Percentiles rank a stretch among this genome's conserved stretches.
phyloP scores from a whole-genome alignment of 257 asterid genomes.

The Primulina huaijiensis region DNA sequence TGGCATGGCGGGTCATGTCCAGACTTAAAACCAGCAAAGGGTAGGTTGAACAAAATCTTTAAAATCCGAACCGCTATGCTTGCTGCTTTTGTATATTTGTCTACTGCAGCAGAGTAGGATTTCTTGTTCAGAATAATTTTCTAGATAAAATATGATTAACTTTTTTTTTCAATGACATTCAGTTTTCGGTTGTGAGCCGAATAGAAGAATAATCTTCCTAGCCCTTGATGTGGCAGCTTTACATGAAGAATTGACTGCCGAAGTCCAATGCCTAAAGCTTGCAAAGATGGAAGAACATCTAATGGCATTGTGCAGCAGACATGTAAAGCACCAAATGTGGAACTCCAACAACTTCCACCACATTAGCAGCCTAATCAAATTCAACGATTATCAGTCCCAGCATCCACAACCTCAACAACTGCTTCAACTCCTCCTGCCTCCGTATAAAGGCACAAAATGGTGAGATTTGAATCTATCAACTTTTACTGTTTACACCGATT shows the following conservation, averaged over 20 bases:
- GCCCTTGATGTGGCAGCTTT: conserved; percentile 43
- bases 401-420: conserved; percentile 34
- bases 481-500: too few relatives aligned
- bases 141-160: too few relatives aligned
- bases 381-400: conserved; percentile 37
- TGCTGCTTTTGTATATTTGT: neutral
- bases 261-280: conserved; percentile 67
- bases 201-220: neutral
- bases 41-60: neutral
- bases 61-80: neutral
- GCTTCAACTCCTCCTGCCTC: conserved; percentile 46
- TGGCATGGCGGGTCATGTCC: neutral
- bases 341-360: conserved; percentile 27
- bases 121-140: too few relatives aligned
- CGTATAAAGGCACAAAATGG: conserved; percentile 25
- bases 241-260: conserved; percentile 65
- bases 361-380: conserved; percentile 41
- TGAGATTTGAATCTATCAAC: too few relatives aligned
- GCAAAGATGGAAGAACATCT: conserved; percentile 44
- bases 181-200: neutral
- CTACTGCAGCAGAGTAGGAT: too few relatives aligned
- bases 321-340: conserved; percentile 49
- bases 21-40: neutral
- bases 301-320: conserved; percentile 35
- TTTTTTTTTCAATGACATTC: neutral